phyloP scores from a whole-genome alignment of 495 filamentous ascomycete species.

The Hypoxylon cercidicola region DNA sequence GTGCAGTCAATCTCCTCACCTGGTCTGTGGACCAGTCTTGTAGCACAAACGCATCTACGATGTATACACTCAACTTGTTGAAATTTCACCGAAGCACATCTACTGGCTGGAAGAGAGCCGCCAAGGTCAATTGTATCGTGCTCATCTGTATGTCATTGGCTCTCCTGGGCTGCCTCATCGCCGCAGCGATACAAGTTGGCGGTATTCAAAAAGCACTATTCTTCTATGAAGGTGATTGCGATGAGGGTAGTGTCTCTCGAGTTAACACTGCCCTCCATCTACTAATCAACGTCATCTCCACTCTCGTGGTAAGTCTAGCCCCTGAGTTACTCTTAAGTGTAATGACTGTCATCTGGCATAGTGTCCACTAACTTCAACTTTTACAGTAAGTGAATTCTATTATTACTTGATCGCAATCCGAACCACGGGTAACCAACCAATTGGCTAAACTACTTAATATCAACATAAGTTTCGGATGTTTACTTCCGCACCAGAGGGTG shows the following conservation, averaged over 20 bases:
- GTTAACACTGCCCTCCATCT: conserved; percentile 36
- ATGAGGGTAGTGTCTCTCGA: conserved; percentile 17
- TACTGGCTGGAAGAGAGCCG: conserved; percentile 35
- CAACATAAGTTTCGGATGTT: too few species aligned
- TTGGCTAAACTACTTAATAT: not conserved
- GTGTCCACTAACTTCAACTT: not conserved
- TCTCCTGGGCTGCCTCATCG: conserved; percentile 16
- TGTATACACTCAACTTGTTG: too few species aligned
- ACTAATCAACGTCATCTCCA: conserved; percentile 36
- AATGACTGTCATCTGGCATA: not conserved
- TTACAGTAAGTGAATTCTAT: conserved; percentile 1
- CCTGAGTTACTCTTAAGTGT: too few species aligned
- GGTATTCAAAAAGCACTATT: conserved; percentile 21
- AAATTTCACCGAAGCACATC: not conserved
- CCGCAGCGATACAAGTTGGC: conserved; percentile 9
- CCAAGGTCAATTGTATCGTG: conserved; percentile 37
- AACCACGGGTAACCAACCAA: too few species aligned
- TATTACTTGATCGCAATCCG: too few species aligned
- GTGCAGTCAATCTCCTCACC: too few species aligned
- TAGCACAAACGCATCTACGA: too few species aligned
- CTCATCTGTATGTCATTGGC: conserved; percentile 28
- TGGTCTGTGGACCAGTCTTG: too few species aligned
- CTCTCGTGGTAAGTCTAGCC: conserved; percentile 37
- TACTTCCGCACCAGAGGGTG: too few species aligned
- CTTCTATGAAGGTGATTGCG: conserved; percentile 32